phyloP scores from a whole-genome alignment of 78 protist genomes.

The Dictyostelium discoideum region DNA sequence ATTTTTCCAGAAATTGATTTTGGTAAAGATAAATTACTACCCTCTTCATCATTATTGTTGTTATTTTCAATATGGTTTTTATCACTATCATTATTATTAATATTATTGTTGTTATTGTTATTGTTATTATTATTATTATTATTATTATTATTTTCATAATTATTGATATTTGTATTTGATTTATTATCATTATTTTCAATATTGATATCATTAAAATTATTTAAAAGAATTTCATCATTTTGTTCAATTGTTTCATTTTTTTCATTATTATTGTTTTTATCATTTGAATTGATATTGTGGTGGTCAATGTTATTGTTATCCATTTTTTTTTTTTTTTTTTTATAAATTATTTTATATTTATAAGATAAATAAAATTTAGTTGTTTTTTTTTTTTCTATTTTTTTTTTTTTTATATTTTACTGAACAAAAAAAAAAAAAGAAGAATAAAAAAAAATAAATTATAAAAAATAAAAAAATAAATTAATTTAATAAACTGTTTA shows the following conservation, averaged over 20 bases:
- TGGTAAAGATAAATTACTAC: background rate
- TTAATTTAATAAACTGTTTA: background rate
- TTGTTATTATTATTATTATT: background rate
- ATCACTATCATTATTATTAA: background rate
- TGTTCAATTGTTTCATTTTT: background rate
- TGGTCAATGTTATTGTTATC: background rate
- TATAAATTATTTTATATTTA: background rate
- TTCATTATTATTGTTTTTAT: background rate
- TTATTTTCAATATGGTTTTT: background rate
- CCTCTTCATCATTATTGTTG: background rate
- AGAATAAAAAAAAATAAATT: background rate
- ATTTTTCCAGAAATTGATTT: constrained; percentile 58
- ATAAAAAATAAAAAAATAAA: background rate
- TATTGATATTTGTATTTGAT: background rate
- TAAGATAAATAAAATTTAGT: background rate
- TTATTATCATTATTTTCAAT: background rate
- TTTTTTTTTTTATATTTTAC: background rate
- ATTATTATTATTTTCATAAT: background rate
- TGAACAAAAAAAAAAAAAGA: background rate
- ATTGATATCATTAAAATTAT: background rate
- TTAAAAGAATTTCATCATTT: background rate
- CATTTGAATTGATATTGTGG: background rate
- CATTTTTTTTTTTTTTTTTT: background rate
- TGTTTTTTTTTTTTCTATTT: background rate
- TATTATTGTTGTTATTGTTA: background rate